Evolutionary conservation across 768 basidiomycete genomes (phyloP).

Genomic region (Termitomyces sp.): DNA sequence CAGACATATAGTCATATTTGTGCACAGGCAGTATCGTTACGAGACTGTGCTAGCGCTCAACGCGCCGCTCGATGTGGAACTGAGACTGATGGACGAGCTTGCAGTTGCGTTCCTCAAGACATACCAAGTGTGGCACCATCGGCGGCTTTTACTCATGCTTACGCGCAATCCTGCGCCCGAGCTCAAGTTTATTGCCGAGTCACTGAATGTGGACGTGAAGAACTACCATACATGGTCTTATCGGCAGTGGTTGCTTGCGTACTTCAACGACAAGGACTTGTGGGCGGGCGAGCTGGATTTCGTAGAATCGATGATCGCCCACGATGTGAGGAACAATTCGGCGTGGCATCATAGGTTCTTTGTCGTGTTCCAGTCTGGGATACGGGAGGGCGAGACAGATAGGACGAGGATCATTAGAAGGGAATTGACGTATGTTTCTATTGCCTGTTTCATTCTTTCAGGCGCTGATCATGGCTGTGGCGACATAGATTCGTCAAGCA

Average conservation of each 20-base stretch:
- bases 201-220: conserved; percentile 76
- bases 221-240: conserved; percentile 99
- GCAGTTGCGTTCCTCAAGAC: conserved; percentile 84
- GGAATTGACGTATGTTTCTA: conserved; percentile 67
- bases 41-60: conserved; percentile 70
- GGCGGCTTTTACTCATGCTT: conserved; percentile 63
- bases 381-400: conserved; percentile 57
- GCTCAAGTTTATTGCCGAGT: conserved; percentile 71
- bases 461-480: neutral
- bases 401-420: conserved; percentile 51
- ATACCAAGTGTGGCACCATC: conserved; percentile 98
- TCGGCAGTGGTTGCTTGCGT: conserved; percentile 88
- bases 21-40: conserved; percentile 87
- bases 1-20: neutral
- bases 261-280: conserved; percentile 68
- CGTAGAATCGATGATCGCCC: conserved; percentile 58
- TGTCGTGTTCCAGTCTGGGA: conserved; percentile 67
- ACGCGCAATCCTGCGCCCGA: conserved; percentile 55
- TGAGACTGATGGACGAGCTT: conserved; percentile 82
- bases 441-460: conserved; percentile 2
- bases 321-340: conserved; percentile 91
- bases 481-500: conserved; percentile 69
- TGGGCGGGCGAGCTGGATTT: conserved; percentile 77
- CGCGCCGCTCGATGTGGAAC: conserved; percentile 67
- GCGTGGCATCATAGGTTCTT: conserved; percentile 98